phyloP scores from a whole-genome alignment of 164 flowering plant genomes.

The Dillenia suffruticosa region DNA sequence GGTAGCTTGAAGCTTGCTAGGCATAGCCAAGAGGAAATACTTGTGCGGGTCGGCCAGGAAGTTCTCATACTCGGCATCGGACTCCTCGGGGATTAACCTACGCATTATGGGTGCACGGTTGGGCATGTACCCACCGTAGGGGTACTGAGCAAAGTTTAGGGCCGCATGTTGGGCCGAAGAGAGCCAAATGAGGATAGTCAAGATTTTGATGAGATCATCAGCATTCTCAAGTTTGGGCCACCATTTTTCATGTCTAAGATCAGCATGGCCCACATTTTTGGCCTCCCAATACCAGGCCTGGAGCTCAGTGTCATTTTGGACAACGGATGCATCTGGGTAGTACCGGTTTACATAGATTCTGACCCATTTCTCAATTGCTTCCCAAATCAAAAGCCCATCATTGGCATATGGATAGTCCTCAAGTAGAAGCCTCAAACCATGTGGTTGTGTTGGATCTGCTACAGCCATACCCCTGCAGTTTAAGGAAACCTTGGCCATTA shows the following conservation, averaged over 20 bases:
- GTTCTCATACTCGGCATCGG: conserved; percentile 56
- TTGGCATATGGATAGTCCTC: conserved; percentile 91
- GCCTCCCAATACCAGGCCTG: conserved; percentile 90
- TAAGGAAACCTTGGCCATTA: too few species aligned
- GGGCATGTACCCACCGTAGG: conserved; percentile 94
- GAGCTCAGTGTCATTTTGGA: conserved; percentile 67
- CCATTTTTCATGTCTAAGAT: conserved; percentile 59
- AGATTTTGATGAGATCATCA: conserved; percentile 50
- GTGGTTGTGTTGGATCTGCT: conserved; percentile 67
- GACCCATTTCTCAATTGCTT: conserved; percentile 74
- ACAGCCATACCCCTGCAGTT: conserved; percentile 72
- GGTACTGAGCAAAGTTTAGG: conserved; percentile 93
- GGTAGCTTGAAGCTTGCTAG: conserved; percentile 63
- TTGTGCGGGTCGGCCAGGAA: conserved; percentile 70
- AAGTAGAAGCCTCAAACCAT: conserved; percentile 65
- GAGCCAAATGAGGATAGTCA: conserved; percentile 89
- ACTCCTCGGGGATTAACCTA: conserved; percentile 65
- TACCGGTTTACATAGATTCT: conserved; percentile 55
- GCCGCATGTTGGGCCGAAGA: conserved; percentile 98
- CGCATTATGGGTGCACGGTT: conserved; percentile 92
- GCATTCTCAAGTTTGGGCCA: conserved; percentile 62
- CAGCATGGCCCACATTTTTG: conserved; percentile 79
- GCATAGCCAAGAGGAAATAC: conserved; percentile 63
- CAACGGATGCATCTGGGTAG: conserved; percentile 46
- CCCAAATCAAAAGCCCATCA: conserved; percentile 89